Evolutionary conservation across 176 grass and related monocot genomes (phyloP), one percentile per base, ranked within the genome.

Genomic region (Oryza glumipatula): DNA sequence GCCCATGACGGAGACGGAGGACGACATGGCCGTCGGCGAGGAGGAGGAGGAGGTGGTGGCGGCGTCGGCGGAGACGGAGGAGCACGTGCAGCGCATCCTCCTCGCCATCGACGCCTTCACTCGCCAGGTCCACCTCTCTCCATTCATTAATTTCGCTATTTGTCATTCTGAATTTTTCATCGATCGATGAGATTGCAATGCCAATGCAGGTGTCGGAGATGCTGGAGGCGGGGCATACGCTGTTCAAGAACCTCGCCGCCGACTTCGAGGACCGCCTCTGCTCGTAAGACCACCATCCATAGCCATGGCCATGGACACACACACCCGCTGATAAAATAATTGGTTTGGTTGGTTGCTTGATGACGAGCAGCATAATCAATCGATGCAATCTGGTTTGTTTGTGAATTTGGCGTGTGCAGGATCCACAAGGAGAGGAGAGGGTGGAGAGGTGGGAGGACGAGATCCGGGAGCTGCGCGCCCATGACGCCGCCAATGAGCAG

Each of bases 221-320:
- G 91, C 89, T 98, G 78, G 95, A 98, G 32, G 78, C 91, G 66
- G 91, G 84, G 24, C 84, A 88, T 80, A 82, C 79, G 60, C 83
- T 98, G 69, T 98, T 98, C 88, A 95, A 91, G 87, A 87, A 93
- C 79, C 91, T 93, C 77, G 88, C 74, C 44, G 69, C 77, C 46
- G 93, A 95, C 84, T 98, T 98, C 52, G 95, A 98, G 87, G 95
- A 98, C 11, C 95, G 95, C 72, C 67, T 98, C 56, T 93, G 94
- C 87, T 85, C 74, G 96, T 98, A 39, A 88, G 76, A 44, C 52
- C 2, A 8, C 7, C 7, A 15, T 39, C 7, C 1, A 1, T 63
- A 11, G 4, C 22, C 52, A 19, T 56, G 51, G 15, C 35, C 47
- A 44, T 39, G 44, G 10, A 51, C 48, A 33, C 33, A 33, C 33